Evolutionary conservation across 371 early-diverging fungal genomes (phyloP), one percentile per base, ranked within the genome.

Genomic region (Syncephalis fuscata): DNA sequence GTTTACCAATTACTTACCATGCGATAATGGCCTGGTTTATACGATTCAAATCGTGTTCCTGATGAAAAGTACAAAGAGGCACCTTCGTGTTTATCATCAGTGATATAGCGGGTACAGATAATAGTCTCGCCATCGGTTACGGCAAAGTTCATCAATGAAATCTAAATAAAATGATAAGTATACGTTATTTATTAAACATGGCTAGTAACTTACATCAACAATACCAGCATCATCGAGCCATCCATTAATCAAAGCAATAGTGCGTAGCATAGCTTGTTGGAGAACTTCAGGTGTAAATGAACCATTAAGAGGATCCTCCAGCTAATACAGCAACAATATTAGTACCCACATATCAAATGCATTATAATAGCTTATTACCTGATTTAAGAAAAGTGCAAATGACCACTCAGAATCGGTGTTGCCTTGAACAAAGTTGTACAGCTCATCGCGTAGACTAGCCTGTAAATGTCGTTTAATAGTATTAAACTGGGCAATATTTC

Each of bases 381-480:
- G 77, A 41, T 76, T 82, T n/a, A 88, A 64, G 49, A 85, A 88
- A 39, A 88, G 65, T 19, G 86, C 88, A 64, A 88, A 88, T 0
- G 84, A 80, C 71, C 82, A 81, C 62, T 88, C 88, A 1, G 83
- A 81, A 58, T 87, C 88, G 0, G 88, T 87, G 50, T 78, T 84
- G 50, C 88, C 88, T 58, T 87, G 76, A 1, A 87, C 73, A 40
- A 66, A 61, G 48, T 74, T 49, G 46, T 73, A 88, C 2, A 85
- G 54, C 19, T 81, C 77, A 27, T 87, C 88, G 1, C 70, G 62
- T 43, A 88, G 61, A 10, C 64, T 57, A 47, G 67, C 69, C 51
- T 74, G 76, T 26, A 88, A 60, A 41, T 62, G 65, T 20, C 88
- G 67, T 52, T 87, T 88, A 51, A 87, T 72, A 67, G 71, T 76